Conservation (phyloP, 768 basidiomycete genomes). For the Dioszegia crocea region DNA sequence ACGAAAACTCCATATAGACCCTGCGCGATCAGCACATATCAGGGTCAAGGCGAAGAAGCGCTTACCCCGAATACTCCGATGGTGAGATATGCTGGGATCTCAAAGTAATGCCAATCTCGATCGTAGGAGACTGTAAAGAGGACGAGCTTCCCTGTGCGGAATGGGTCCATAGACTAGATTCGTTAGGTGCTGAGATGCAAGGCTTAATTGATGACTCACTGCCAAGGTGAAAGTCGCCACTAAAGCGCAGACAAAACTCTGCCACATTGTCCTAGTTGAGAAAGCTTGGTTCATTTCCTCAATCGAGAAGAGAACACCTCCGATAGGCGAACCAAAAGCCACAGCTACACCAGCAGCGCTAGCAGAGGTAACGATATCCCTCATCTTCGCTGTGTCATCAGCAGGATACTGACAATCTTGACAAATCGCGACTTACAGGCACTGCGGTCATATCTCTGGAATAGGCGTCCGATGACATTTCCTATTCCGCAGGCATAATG, state of each 20-base stretch:
- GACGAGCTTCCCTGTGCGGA: constrained; percentile 94
- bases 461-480: constrained; percentile 77
- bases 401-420: background rate
- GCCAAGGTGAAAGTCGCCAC: constrained; percentile 94
- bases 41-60: constrained; percentile 5
- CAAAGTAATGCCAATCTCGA: constrained; percentile 98
- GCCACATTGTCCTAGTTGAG: constrained; percentile 98
- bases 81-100: constrained; percentile 91
- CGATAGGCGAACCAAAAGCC: constrained; percentile 96
- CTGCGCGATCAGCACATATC: constrained; percentile 52
- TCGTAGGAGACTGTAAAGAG: constrained; percentile 97
- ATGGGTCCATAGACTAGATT: constrained; percentile 92
- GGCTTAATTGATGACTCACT: constrained; percentile 55
- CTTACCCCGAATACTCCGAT: constrained; percentile 91
- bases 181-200: background rate
- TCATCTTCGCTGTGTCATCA: constrained; percentile 54
- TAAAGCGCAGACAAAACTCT: constrained; percentile 93
- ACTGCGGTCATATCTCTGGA: constrained; percentile 75
- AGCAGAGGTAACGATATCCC: constrained; percentile 88
- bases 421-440: constrained; percentile 60
- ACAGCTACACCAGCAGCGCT: constrained; percentile 98
- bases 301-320: constrained; percentile 94
- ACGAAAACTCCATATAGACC: constrained; percentile 96
- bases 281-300: constrained; percentile 99
- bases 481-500: constrained; percentile 96